phyloP scores from a whole-genome alignment of 2,329 filamentous ascomycete species.

The Phialemoniopsis sp. region DNA sequence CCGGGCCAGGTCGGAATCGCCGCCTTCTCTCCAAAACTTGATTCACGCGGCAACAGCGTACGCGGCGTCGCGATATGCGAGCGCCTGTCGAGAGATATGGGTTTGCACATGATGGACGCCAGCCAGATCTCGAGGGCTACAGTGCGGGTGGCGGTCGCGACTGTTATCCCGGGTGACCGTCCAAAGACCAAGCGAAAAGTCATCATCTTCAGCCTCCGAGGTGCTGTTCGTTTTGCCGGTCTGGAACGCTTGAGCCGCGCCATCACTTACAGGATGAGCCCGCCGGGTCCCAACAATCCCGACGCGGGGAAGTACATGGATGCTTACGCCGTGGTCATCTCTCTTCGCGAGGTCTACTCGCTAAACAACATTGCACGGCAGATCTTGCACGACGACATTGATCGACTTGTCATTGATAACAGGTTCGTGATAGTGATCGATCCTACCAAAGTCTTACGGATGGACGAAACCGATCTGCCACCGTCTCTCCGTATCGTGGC shows the following conservation, averaged over 20 bases:
- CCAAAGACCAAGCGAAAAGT: slow-evolving; percentile 21
- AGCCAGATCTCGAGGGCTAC: slow-evolving; percentile 23
- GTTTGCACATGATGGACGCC: slow-evolving; percentile 28
- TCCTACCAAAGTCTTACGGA: no score
- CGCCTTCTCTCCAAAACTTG: no score
- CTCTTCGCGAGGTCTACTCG: slow-evolving; percentile 24
- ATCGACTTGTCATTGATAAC: slow-evolving; percentile 8
- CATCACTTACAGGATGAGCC: no score
- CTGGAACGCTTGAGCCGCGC: slow-evolving; percentile 16
- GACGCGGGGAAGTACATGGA: slow-evolving; percentile 16
- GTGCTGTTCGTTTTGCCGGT: slow-evolving; percentile 26
- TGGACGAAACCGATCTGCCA: no score
- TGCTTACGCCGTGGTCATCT: slow-evolving; percentile 24
- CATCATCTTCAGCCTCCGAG: slow-evolving; percentile 23
- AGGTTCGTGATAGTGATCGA: no score
- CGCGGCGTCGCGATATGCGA: slow-evolving; percentile 24
- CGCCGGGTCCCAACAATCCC: slow-evolving; percentile 20
- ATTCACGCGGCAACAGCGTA: slow-evolving; percentile 12
- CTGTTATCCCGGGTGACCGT: slow-evolving; percentile 2
- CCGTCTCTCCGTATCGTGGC: no score
- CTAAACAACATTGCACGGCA: slow-evolving; percentile 20
- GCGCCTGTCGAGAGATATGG: slow-evolving; percentile 23
- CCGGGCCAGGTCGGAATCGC: no score
- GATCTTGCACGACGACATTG: slow-evolving; percentile 21
- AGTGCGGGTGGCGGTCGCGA: slow-evolving; percentile 17